Percentiles rank a stretch among this genome's conserved stretches.
Evolutionary conservation across 345 rosid genomes (phyloP).

Genomic region (Camelina neglecta): DNA sequence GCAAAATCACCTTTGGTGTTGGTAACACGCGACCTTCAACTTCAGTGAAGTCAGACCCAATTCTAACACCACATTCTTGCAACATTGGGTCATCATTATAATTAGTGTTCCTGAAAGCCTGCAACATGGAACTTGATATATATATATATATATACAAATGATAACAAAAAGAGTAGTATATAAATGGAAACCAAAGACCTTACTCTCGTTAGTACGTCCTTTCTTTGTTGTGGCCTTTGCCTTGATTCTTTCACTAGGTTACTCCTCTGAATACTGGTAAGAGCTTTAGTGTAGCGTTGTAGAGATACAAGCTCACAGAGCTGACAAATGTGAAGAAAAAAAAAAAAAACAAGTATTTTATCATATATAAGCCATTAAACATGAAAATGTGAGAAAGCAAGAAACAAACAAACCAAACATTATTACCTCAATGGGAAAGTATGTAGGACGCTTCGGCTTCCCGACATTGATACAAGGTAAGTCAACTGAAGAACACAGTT

Average conservation of each 20-base stretch:
- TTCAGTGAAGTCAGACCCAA: constrained; percentile 57
- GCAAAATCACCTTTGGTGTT: constrained; percentile 63
- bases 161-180: background rate
- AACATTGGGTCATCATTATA: constrained; percentile 77
- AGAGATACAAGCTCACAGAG: constrained; percentile 74
- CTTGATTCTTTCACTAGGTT: constrained; percentile 72
- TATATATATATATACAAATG: background rate
- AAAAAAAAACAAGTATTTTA: background rate
- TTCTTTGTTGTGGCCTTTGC: constrained; percentile 79
- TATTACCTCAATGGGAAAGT: constrained; percentile 72
- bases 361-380: background rate
- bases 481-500: constrained; percentile 56
- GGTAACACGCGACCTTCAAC: constrained; percentile 79
- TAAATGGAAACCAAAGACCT: constrained; percentile 7
- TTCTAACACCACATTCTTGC: constrained; percentile 64
- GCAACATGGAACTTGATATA: constrained; percentile 3
- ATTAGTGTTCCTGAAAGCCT: constrained; percentile 64
- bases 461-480: constrained; percentile 87
- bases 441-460: constrained; percentile 79
- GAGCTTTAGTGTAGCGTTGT: constrained; percentile 85
- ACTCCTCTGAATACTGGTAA: constrained; percentile 63
- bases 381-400: background rate
- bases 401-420: background rate
- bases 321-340: constrained; percentile 41
- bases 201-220: constrained; percentile 61